Evolutionary conservation across 2,329 filamentous ascomycete species (phyloP).

Genomic region (Teratosphaeriaceae sp.): DNA sequence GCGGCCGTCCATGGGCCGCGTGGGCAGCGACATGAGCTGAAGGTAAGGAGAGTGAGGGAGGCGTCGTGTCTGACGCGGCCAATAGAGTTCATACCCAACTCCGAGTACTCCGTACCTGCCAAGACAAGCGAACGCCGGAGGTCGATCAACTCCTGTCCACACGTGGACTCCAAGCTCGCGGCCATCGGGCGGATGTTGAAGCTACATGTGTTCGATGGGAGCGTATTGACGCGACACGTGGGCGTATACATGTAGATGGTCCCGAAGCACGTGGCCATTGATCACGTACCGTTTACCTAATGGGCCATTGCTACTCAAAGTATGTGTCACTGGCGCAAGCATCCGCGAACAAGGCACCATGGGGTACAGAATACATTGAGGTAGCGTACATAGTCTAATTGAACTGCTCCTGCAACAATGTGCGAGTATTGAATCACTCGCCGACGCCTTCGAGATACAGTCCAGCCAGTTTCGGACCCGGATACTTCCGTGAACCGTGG

Average conservation of each 20-base stretch:
- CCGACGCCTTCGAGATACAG: constrained; percentile 30
- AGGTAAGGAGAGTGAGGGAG: too few relatives aligned
- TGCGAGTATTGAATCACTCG: neutral
- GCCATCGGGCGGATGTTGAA: too few relatives aligned
- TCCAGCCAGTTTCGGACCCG: constrained; percentile 44
- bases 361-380: neutral
- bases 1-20: too few relatives aligned
- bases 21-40: too few relatives aligned
- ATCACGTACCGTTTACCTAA: neutral
- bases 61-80: too few relatives aligned
- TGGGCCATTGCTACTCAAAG: neutral
- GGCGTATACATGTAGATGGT: neutral
- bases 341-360: neutral
- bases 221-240: neutral
- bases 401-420: neutral
- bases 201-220: neutral
- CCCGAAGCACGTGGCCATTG: neutral
- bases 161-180: too few relatives aligned
- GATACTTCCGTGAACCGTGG: constrained; percentile 43
- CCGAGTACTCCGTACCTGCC: too few relatives aligned
- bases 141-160: too few relatives aligned
- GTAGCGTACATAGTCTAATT: constrained; percentile 3
- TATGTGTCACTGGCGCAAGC: neutral
- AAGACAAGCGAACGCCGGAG: too few relatives aligned
- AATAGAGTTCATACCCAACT: too few relatives aligned